Conservation (phyloP, 1,284 basidiomycete species). For the Rhizopogon parksii region DNA sequence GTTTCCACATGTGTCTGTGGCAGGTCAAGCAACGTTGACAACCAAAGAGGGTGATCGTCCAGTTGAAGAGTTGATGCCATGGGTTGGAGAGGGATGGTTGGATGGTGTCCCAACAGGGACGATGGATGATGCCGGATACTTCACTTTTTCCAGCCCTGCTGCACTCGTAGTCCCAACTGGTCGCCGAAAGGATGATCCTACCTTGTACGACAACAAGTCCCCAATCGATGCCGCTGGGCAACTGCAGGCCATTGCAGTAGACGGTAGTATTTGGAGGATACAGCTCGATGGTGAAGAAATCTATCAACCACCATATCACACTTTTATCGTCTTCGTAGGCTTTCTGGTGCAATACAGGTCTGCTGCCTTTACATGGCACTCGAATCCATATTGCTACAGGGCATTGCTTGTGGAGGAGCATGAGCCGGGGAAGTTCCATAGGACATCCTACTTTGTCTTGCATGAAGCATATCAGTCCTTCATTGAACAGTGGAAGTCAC, state of each 20-base stretch:
- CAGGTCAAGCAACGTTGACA: background rate
- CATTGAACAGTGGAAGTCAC: background rate
- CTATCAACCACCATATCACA: background rate
- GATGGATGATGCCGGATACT: background rate
- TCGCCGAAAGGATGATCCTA: background rate
- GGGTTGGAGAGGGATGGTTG: background rate
- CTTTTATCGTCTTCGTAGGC: background rate
- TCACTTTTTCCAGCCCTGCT: background rate
- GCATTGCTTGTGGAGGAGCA: background rate
- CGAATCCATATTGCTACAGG: background rate
- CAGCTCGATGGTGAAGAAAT: background rate
- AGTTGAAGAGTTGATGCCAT: background rate
- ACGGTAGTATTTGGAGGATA: background rate
- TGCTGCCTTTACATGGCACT: background rate
- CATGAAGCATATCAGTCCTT: background rate
- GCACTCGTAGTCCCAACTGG: background rate
- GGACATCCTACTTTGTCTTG: background rate
- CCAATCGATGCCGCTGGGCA: background rate
- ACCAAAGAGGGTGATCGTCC: background rate
- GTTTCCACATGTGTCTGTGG: background rate
- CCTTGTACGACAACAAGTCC: background rate
- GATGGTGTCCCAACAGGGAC: background rate
- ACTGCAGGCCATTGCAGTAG: background rate
- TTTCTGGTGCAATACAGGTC: background rate
- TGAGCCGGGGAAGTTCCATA: background rate